Base-by-base conservation (phyloP, 2,329 filamentous ascomycete species). In the Alternaria solani region DNA sequence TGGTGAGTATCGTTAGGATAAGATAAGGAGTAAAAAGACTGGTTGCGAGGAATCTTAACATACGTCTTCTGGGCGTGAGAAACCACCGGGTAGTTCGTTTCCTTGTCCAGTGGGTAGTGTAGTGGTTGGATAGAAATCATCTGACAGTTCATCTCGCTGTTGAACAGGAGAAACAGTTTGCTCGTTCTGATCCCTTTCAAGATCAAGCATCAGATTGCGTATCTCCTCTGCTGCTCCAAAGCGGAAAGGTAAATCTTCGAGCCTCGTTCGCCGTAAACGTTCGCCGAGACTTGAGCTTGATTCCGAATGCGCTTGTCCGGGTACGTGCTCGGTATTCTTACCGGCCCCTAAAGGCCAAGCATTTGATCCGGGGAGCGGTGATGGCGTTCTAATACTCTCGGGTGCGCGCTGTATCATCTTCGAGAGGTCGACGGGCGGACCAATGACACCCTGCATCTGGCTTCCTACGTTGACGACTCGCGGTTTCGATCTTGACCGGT, bases 271-370 rank as follows among this genome's bases (percentile, higher is more conserved):
- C 28, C 43, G 43, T 0, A 59, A 34, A 11, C 56, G 56, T 20
- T 55, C 56, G 8, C 23, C 25, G 20, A 59, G 56, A 44, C 42
- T 59, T 11, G 56, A 55, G 4, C 51, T 30, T 2, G 56, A 59
- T 2, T 43, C 36, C 6, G 56, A 55, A 1, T 38, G 46, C 3
- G 32, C 12, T 38, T 49, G 18, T 18, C 20, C 25, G 0, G 16
- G 26, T 5, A 16, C 26, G 30, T 9, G n/a, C 8, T 32, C 16
- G 5, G 12, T 11, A 5, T 32, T 2, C 8, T 18, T 8, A 3
- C 25, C 5, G 1, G 11, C 12, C n/a, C 26, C 7, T 4, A 5
- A 3, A 46, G 26, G 16, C 43, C 7, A 16, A 2, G 16, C 26
- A 11, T 30, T 26, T 7, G 46, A 53, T 23, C 2, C 11, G 6